Percentiles rank a stretch among this genome's conserved stretches.
phyloP scores from a whole-genome alignment of 2,329 filamentous ascomycete species.

The Epichloe gansuensis region DNA sequence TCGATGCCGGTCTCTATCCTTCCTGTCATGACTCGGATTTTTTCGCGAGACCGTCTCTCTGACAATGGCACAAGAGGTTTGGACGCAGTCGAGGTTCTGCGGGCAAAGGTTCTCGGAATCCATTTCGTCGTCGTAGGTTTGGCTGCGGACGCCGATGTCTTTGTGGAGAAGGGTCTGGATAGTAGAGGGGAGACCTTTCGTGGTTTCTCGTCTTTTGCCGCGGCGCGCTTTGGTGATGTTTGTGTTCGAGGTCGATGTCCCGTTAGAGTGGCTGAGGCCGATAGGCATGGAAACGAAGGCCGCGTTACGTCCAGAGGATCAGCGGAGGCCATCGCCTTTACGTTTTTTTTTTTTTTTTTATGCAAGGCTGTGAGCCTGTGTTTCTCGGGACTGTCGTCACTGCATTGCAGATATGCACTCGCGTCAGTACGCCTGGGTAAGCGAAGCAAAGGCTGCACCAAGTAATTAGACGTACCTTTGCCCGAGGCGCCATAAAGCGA shows the following conservation, averaged over 20 bases:
- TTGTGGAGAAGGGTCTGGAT: conserved; percentile 1
- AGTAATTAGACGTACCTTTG: not conserved
- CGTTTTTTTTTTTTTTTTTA: not conserved
- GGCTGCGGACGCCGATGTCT: conserved; percentile 5
- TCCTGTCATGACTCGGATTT: conserved; percentile 21
- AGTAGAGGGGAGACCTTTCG: conserved; percentile 2
- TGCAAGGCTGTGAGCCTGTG: conserved; percentile 7
- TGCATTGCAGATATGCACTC: not conserved
- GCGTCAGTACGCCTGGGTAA: not conserved
- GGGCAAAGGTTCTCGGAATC: conserved; percentile 6
- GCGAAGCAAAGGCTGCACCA: not conserved
- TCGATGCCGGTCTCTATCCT: conserved; percentile 43
- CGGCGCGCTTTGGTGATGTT: conserved; percentile 3
- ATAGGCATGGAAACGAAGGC: conserved; percentile 7
- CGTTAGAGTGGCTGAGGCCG: not conserved
- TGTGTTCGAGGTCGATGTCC: conserved; percentile 2
- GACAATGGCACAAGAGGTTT: conserved; percentile 33
- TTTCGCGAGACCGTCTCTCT: conserved; percentile 32
- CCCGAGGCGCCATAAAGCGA: conserved; percentile 2
- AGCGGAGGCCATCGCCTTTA: conserved; percentile 12
- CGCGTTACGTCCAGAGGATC: conserved; percentile 9
- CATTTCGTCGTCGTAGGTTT: conserved; percentile 5
- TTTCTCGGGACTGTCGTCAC: conserved; percentile 6
- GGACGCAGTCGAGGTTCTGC: conserved; percentile 10
- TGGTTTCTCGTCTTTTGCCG: conserved; percentile 4